Evolutionary conservation across 192 early-diverging fungal genomes (phyloP).

Genomic region (Entomortierella lignicola): DNA sequence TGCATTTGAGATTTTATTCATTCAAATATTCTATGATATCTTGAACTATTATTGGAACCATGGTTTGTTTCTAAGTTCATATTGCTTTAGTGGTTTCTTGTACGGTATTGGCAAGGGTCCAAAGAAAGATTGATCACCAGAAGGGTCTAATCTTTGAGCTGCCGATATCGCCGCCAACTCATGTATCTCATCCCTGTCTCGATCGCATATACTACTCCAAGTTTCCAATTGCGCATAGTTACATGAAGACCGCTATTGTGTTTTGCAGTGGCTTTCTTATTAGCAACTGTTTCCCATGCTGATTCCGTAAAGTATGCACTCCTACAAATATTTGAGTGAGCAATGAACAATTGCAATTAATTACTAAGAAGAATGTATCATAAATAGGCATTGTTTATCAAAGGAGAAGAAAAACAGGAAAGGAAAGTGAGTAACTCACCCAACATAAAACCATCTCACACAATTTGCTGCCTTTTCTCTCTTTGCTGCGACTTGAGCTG

Average conservation of each 20-base stretch:
- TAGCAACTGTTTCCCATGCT: conserved; percentile 28
- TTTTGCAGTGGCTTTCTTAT: conserved; percentile 2
- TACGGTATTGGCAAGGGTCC: conserved; percentile 43
- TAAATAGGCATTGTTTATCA: not conserved
- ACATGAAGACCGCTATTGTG: not conserved
- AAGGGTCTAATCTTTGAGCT: not conserved
- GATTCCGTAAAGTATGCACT: conserved; percentile 50
- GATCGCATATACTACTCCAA: conserved; percentile 29
- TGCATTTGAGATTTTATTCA: no score
- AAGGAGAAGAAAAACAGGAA: not conserved
- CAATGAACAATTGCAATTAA: no score
- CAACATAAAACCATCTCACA: conserved; percentile 46
- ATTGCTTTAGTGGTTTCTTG: conserved; percentile 25
- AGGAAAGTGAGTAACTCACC: conserved; percentile 6
- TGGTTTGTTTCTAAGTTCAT: conserved; percentile 12
- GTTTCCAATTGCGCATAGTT: conserved; percentile 47
- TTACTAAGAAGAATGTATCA: not conserved
- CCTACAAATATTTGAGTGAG: conserved; percentile 11
- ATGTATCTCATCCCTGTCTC: conserved; percentile 40
- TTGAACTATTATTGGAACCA: conserved; percentile 22
- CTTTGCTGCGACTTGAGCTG: not conserved
- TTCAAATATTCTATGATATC: no score
- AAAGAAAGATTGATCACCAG: conserved; percentile 35
- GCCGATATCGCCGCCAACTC: not conserved
- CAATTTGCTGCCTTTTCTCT: not conserved